Conservation (phyloP, 192 early-diverging fungal genomes). For the Backusella tuberculispora region DNA sequence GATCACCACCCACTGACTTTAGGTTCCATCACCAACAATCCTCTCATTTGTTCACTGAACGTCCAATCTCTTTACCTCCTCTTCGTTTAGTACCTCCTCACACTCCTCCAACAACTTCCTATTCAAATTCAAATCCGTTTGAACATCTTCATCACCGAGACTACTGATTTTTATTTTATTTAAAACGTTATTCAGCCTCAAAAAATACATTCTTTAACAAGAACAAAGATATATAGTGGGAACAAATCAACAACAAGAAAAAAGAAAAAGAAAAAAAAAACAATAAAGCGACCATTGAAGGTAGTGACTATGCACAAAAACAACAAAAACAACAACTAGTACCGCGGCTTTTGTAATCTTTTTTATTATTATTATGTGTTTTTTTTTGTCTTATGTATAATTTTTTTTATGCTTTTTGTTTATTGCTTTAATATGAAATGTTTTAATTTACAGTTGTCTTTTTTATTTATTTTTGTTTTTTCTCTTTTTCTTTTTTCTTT, state of each 20-base stretch:
- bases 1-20: conserved; percentile 4
- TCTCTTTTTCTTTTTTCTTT: background rate
- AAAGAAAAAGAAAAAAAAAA: too few relatives aligned
- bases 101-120: conserved; percentile 11
- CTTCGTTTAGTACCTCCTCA: conserved; percentile 16
- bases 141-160: conserved; percentile 18
- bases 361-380: background rate
- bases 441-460: too few relatives aligned
- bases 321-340: background rate
- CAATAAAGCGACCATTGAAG: background rate
- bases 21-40: conserved; percentile 3
- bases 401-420: background rate
- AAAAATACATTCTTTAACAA: conserved; percentile 4
- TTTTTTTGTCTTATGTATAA: conserved; percentile 6
- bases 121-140: conserved; percentile 30
- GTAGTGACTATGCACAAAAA: background rate
- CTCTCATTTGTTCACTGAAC: background rate
- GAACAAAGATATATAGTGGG: background rate
- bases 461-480: too few relatives aligned
- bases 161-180: background rate
- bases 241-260: background rate
- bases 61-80: conserved; percentile 19
- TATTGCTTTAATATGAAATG: conserved; percentile 8
- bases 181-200: background rate
- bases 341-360: conserved; percentile 4